A percentile compares a stretch with the other conserved stretches of the same genome.
These are phyloP conservation scores for Cystobasidium sp. DNA, from an alignment of 1,284 basidiomycete species.

Conservation along the genomic window DNA sequence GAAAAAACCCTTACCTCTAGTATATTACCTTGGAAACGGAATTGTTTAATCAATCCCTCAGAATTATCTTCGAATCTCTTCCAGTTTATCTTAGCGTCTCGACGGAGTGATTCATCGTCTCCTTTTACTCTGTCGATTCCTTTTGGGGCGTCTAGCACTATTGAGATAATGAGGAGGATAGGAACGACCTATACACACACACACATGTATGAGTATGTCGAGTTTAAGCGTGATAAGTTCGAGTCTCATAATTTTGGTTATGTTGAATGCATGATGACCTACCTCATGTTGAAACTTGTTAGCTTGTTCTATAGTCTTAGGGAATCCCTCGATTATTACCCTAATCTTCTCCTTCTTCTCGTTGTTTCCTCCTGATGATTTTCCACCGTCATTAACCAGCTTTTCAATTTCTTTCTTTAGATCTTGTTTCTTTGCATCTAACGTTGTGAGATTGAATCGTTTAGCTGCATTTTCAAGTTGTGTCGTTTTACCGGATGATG, in stretches of 20 bases:
- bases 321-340: slow-evolving; percentile 51
- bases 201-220: not conserved
- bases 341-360: slow-evolving; percentile 41
- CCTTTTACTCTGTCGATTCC: slow-evolving; percentile 46
- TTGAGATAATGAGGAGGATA: slow-evolving; percentile 52
- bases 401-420: slow-evolving; percentile 20
- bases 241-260: too few species aligned
- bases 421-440: slow-evolving; percentile 22
- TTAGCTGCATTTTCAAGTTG: slow-evolving; percentile 49
- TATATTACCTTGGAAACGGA: slow-evolving; percentile 50
- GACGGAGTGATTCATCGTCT: slow-evolving; percentile 25
- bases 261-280: not conserved
- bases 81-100: slow-evolving; percentile 42
- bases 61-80: slow-evolving; percentile 48
- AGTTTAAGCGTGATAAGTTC: too few species aligned
- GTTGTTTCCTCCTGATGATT: too few species aligned
- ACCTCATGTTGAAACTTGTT: slow-evolving; percentile 46
- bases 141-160: slow-evolving; percentile 48
- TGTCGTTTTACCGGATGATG: slow-evolving; percentile 48
- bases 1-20: slow-evolving; percentile 45
- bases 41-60: slow-evolving; percentile 48
- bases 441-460: slow-evolving; percentile 44
- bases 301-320: slow-evolving; percentile 47
- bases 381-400: too few species aligned
- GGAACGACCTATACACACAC: slow-evolving; percentile 43